A percentile compares a stretch with the other conserved stretches of the same genome.
These are phyloP conservation scores for Aspergillus amoenus DNA, from an alignment of 2,329 filamentous ascomycete species.

Conservation along the genomic window DNA sequence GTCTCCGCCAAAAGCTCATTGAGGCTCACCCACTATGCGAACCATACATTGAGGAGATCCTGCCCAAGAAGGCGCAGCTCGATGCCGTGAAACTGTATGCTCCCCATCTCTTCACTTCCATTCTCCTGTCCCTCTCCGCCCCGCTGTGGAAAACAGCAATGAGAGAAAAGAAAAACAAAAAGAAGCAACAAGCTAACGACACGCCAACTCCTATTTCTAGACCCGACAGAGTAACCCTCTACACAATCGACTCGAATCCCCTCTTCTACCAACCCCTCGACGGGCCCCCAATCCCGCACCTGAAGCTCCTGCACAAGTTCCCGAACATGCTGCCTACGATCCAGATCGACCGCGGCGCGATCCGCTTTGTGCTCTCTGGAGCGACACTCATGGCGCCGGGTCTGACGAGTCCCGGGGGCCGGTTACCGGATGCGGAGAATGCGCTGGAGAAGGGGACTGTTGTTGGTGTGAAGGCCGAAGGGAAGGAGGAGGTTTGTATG, in stretches of 20 bases:
- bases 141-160: not conserved
- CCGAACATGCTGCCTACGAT: conserved; percentile 79
- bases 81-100: conserved; percentile 80
- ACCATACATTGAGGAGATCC: conserved; percentile 86
- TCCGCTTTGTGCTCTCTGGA: conserved; percentile 91
- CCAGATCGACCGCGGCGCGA: conserved; percentile 91
- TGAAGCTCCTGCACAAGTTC: conserved; percentile 85
- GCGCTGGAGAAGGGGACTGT: conserved; percentile 79
- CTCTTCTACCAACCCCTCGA: conserved; percentile 89
- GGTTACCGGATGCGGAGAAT: conserved; percentile 63
- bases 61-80: conserved; percentile 91
- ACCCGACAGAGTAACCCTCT: conserved; percentile 85
- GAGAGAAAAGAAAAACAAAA: not conserved
- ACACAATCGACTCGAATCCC: conserved; percentile 73
- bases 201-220: not conserved
- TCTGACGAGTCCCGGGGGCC: conserved; percentile 77
- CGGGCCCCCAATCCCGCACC: conserved; percentile 78
- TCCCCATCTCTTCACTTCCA: conserved; percentile 14
- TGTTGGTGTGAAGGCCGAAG: conserved; percentile 87
- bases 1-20: conserved; percentile 77
- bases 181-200: not conserved
- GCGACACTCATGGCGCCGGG: conserved; percentile 96
- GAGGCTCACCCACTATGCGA: conserved; percentile 82
- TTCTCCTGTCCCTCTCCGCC: not conserved
- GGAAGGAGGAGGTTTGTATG: conserved; percentile 87